Base-by-base conservation (phyloP, 805 yeast genomes). In the Yarrowia sp. region DNA sequence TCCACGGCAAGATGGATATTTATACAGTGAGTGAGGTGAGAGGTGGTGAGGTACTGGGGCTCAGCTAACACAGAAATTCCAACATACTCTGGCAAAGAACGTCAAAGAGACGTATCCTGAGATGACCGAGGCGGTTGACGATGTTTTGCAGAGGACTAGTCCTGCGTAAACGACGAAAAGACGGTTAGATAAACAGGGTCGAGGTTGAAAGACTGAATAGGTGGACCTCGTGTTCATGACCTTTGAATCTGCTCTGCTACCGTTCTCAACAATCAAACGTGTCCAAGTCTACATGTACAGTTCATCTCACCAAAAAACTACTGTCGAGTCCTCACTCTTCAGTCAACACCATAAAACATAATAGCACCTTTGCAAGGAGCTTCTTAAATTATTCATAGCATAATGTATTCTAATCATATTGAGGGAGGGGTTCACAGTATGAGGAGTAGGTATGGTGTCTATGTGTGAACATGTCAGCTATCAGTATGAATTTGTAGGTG, bases 1-100 rank as follows among this genome's bases (percentile, higher is more conserved):
- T 95, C 68, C 85, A 92, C 74, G 98, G 97, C 4, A 91, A 91
- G 77, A 86, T 91, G 85, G 74, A 80, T 52, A 97, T 92, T 0
- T 83, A 90, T 79, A 79, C 75, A 11, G 67, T 59, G 65, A 59
- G 65, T 59, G 15, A 3, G 1, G n/a, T 14, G 22, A 10, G 11
- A 35, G 15, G 8, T 14, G 9, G 12, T 8, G 8, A 32, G 19
- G 8, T 26, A 8, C 10, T 38, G 10, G 40, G 40, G 10, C 14
- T 32, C 26, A 15, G 9, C 50, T 41, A 53, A 68, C 63, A 36
- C 55, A 72, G 61, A 83, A 85, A 69, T 83, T 93, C 72, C 81
- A 90, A 73, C 86, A 87, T 70, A 82, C 85, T 0, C 78, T 95
- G 70, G 91, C 92, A 0, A 86, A 82, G 19, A 88, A 91, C 75